phyloP scores from a whole-genome alignment of 768 basidiomycete species.

The Leccinum arenicola region DNA sequence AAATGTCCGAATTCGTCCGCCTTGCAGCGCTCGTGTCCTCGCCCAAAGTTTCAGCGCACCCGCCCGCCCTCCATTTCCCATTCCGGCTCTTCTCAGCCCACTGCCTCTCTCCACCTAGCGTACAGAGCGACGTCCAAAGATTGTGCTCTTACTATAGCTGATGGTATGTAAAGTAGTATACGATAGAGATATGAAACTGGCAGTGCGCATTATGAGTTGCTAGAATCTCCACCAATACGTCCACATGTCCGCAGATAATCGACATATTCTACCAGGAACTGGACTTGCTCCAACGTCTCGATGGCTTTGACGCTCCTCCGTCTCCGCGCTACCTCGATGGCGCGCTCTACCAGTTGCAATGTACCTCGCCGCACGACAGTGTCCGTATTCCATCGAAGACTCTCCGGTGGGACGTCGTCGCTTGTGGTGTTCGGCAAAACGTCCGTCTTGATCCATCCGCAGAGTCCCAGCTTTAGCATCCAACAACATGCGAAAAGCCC shows the following conservation, averaged over 20 bases:
- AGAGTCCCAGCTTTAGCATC: constrained; percentile 90
- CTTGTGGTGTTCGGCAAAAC: neutral
- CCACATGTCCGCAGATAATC: constrained; percentile 46
- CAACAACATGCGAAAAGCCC: constrained; percentile 91
- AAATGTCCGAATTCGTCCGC: no score
- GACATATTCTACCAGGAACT: constrained; percentile 76
- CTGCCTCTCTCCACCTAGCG: no score
- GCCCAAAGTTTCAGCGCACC: no score
- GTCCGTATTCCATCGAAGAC: constrained; percentile 21
- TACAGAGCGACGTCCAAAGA: no score
- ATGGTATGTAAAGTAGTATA: neutral
- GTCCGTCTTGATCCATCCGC: constrained; percentile 53
- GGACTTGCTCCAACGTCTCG: constrained; percentile 92
- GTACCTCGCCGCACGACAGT: constrained; percentile 41
- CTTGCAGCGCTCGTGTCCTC: no score
- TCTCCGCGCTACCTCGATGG: constrained; percentile 68
- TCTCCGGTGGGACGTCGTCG: neutral
- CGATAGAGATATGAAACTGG: neutral
- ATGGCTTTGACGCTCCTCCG: constrained; percentile 87
- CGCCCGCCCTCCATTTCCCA: no score
- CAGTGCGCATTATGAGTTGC: neutral
- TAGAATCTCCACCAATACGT: neutral
- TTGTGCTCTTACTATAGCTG: no score
- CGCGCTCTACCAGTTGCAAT: constrained; percentile 66
- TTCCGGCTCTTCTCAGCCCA: no score